Percentiles rank a stretch among this genome's conserved stretches.
phyloP scores from a whole-genome alignment of 257 asterid species.

The Haberlea rhodopensis region DNA sequence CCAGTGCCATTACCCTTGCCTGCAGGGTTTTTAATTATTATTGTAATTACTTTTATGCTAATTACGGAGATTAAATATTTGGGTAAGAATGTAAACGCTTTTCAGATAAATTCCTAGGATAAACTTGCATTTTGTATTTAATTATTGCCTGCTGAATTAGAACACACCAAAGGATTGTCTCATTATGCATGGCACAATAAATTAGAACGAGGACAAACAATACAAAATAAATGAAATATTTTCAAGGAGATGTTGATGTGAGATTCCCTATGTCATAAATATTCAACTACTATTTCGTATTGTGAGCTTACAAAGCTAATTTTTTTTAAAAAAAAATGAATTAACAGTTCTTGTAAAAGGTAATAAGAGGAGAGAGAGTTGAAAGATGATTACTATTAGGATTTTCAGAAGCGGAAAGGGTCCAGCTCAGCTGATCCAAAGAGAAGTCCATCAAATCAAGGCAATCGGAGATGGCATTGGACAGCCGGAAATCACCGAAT shows the following conservation, averaged over 20 bases:
- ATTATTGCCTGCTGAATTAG: not conserved
- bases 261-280: not conserved
- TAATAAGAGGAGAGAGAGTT: not conserved
- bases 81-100: too few relatives aligned
- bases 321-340: too few relatives aligned
- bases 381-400: constrained; percentile 39
- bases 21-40: constrained; percentile 19
- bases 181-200: not conserved
- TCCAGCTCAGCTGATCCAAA: constrained; percentile 50
- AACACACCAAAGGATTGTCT: not conserved
- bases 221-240: not conserved
- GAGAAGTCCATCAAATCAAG: constrained; percentile 71
- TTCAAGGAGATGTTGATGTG: not conserved
- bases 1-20: constrained; percentile 42
- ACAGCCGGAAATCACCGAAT: constrained; percentile 56
- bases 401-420: constrained; percentile 51
- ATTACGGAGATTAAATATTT: too few relatives aligned
- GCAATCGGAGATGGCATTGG: constrained; percentile 64
- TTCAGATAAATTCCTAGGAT: too few relatives aligned
- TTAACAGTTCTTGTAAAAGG: too few relatives aligned
- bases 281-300: too few relatives aligned
- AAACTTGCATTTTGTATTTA: too few relatives aligned
- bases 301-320: too few relatives aligned
- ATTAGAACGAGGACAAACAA: not conserved
- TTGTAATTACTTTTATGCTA: too few relatives aligned